Evolutionary conservation across 1,139 yeast species (phyloP).

Genomic region (Kurtzmaniella natalensis): DNA sequence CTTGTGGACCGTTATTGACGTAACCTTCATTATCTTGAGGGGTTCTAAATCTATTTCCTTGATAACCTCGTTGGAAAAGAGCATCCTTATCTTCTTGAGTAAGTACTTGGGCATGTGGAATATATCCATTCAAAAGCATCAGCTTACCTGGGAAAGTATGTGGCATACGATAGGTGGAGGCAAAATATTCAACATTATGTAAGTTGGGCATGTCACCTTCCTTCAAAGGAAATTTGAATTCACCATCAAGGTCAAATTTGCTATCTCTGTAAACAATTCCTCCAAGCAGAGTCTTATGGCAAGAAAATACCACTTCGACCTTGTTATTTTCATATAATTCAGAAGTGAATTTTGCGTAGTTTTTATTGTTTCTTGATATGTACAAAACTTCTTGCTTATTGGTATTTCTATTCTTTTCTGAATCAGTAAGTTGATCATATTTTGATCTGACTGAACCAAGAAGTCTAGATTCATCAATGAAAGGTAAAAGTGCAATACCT

Average conservation of each 20-base stretch:
- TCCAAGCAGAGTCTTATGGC: constrained; percentile 55
- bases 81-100: constrained; percentile 66
- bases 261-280: constrained; percentile 53
- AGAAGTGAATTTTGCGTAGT: constrained; percentile 33
- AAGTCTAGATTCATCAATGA: constrained; percentile 79
- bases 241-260: constrained; percentile 44
- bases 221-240: constrained; percentile 56
- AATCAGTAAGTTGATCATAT: constrained; percentile 60
- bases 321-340: constrained; percentile 29
- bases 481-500: constrained; percentile 86
- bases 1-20: constrained; percentile 40
- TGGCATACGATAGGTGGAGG: constrained; percentile 56
- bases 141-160: constrained; percentile 59
- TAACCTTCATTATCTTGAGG: constrained; percentile 34
- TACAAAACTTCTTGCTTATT: constrained; percentile 58
- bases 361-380: constrained; percentile 54
- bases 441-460: constrained; percentile 61
- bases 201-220: constrained; percentile 56
- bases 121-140: constrained; percentile 78
- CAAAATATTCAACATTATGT: constrained; percentile 51
- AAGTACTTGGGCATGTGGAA: constrained; percentile 57
- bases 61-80: constrained; percentile 38
- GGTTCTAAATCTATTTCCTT: constrained; percentile 28
- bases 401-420: constrained; percentile 68
- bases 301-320: constrained; percentile 37